Evolutionary conservation across 164 flowering plant genomes (phyloP).

Genomic region (Berberis vulgaris): DNA sequence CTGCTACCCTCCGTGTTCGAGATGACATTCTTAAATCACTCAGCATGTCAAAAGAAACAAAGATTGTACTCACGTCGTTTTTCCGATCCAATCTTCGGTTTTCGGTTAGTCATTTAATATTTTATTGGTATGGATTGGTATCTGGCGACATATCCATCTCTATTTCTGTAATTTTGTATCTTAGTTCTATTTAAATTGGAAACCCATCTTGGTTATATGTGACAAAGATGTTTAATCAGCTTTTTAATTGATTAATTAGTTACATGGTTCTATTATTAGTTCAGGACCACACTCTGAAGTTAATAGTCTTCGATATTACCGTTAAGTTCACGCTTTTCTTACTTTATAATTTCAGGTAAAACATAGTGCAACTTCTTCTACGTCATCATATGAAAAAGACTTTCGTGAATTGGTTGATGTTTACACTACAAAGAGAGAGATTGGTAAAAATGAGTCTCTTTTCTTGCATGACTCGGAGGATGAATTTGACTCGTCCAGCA

Average conservation of each 20-base stretch:
- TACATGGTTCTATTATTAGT: too few relatives aligned
- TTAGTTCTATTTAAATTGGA: too few relatives aligned
- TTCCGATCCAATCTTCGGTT: constrained; percentile 81
- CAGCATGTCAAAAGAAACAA: constrained; percentile 61
- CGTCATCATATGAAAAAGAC: constrained; percentile 52
- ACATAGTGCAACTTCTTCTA: constrained; percentile 61
- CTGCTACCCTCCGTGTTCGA: constrained; percentile 74
- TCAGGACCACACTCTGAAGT: too few relatives aligned
- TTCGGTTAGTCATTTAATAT: constrained; percentile 38
- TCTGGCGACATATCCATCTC: background rate
- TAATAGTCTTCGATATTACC: too few relatives aligned
- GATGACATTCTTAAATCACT: constrained; percentile 68
- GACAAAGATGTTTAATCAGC: too few relatives aligned
- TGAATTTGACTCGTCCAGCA: constrained; percentile 21
- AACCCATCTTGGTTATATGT: too few relatives aligned
- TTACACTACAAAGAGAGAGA: constrained; percentile 29
- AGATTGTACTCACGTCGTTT: constrained; percentile 73
- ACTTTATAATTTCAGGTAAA: constrained; percentile 41
- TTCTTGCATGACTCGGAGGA: constrained; percentile 17
- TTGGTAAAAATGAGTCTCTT: constrained; percentile 15
- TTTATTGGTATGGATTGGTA: constrained; percentile 1
- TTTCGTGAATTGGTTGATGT: constrained; percentile 47
- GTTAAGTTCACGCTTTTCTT: background rate
- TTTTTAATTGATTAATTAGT: too few relatives aligned
- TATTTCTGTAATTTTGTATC: too few relatives aligned